phyloP scores from a whole-genome alignment of 495 filamentous ascomycete species.

The Tuber indicum region DNA sequence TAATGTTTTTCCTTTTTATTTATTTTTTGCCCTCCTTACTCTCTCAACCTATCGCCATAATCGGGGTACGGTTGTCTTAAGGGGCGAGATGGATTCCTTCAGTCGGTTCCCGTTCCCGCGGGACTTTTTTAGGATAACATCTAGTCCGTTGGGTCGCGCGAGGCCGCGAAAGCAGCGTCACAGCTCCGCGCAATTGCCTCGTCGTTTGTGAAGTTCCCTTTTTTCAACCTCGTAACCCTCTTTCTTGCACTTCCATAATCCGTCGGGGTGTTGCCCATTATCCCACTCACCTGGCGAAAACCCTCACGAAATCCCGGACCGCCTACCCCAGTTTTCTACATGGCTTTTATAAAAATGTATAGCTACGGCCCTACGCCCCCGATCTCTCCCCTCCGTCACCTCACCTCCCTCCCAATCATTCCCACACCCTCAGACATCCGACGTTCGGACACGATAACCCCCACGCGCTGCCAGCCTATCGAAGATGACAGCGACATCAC shows the following conservation, averaged over 20 bases:
- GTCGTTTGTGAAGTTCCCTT: not conserved
- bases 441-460: not conserved
- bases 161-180: not conserved
- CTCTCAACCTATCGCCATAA: not conserved
- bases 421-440: not conserved
- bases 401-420: not conserved
- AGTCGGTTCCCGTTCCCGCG: not conserved
- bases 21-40: not conserved
- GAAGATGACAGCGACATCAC: slow-evolving; percentile 11
- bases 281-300: not conserved
- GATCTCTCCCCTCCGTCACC: not conserved
- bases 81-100: not conserved
- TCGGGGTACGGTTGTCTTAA: not conserved
- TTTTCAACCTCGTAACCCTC: not conserved
- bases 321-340: not conserved
- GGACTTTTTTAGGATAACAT: not conserved
- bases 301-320: not conserved
- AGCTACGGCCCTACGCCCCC: not conserved
- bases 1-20: not conserved
- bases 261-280: not conserved
- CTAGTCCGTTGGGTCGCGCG: not conserved
- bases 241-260: not conserved
- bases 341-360: not conserved
- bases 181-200: not conserved
- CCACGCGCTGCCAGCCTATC: not conserved